Evolutionary conservation across 2,329 filamentous ascomycete genomes (phyloP), one percentile per base, ranked within the genome.

Genomic region (Exophiala oligosperma): DNA sequence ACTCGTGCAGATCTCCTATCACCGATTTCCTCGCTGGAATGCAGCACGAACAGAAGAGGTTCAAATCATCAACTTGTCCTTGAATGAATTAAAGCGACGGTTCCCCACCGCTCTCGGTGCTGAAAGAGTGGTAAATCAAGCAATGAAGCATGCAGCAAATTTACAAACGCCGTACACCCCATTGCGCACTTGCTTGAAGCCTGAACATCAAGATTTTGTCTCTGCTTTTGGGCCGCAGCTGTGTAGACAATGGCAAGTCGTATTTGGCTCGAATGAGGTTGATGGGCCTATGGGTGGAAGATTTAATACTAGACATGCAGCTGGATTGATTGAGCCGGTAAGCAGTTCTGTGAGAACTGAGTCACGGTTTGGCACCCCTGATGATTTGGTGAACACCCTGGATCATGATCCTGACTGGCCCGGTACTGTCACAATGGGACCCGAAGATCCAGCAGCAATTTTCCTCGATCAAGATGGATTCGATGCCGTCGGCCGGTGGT

Each of bases 21-120:
- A 62, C 38, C 61, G 61, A n/a, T 64, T 59, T 29, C 56, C 60
- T 11, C 49, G 40, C 5, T 53, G 60, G 14, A 49, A 54, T 46
- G 48, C 37, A 17, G 49, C 54, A 40, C 47, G 48, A n/a, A 49
- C 38, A 29, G 47, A 56, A 28, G 62, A 62, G 46, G 51, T 63
- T 11, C 47, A 62, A 12, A 59, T 60, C 23, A 59, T 8, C 53
- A 57, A 2, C 29, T 64, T 23, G 35, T 35, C 9, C 32, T 35
- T 35, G 32, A 35, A 60, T 37, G 60, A 62, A 24, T 47, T 64
- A 50, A 55, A 59, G 23, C 56, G 56, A n/a, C 52, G 60, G 28
- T 64, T 62, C 23, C 62, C 60, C 6, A 57, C 62, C 7, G 60
- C 56, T 9, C 17, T 62, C 46, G 62, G 62, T 8, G 62, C 60